phyloP scores from a whole-genome alignment of 2,329 filamentous ascomycete species.

The Colletotrichum sp. region DNA sequence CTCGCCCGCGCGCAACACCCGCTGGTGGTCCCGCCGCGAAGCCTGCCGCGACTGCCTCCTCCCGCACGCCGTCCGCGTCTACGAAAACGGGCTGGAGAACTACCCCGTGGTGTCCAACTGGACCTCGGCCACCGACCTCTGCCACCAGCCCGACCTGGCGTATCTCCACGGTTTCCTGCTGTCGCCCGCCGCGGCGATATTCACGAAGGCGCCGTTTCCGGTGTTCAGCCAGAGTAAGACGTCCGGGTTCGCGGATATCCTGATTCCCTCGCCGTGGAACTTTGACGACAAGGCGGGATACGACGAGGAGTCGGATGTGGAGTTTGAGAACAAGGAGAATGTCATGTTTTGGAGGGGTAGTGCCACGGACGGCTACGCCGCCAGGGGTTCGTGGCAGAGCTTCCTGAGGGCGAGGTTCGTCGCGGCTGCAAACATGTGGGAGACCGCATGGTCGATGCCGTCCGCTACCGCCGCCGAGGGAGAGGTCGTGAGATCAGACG shows the following conservation, averaged over 20 bases:
- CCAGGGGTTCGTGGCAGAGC: slow-evolving; percentile 57
- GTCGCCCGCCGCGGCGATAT: slow-evolving; percentile 35
- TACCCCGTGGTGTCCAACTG: slow-evolving; percentile 40
- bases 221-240: slow-evolving; percentile 62
- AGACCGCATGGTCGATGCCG: not conserved
- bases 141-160: slow-evolving; percentile 52
- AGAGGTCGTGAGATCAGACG: not conserved
- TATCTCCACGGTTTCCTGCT: slow-evolving; percentile 57
- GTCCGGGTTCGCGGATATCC: slow-evolving; percentile 58
- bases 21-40: slow-evolving; percentile 43
- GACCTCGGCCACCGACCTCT: slow-evolving; percentile 42
- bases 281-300: slow-evolving; percentile 43
- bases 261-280: slow-evolving; percentile 40
- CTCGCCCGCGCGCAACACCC: slow-evolving; percentile 43
- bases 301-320: slow-evolving; percentile 40
- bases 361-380: slow-evolving; percentile 54
- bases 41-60: slow-evolving; percentile 35
- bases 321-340: slow-evolving; percentile 54
- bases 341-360: slow-evolving; percentile 60
- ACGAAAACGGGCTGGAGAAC: slow-evolving; percentile 27
- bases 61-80: slow-evolving; percentile 36
- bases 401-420: slow-evolving; percentile 67
- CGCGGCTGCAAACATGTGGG: slow-evolving; percentile 45
- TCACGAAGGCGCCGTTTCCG: slow-evolving; percentile 48
- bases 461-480: slow-evolving; percentile 7